A percentile compares a stretch with the other conserved stretches of the same genome.
phyloP scores from a whole-genome alignment of 768 basidiomycete species.

The Russula sp. region DNA sequence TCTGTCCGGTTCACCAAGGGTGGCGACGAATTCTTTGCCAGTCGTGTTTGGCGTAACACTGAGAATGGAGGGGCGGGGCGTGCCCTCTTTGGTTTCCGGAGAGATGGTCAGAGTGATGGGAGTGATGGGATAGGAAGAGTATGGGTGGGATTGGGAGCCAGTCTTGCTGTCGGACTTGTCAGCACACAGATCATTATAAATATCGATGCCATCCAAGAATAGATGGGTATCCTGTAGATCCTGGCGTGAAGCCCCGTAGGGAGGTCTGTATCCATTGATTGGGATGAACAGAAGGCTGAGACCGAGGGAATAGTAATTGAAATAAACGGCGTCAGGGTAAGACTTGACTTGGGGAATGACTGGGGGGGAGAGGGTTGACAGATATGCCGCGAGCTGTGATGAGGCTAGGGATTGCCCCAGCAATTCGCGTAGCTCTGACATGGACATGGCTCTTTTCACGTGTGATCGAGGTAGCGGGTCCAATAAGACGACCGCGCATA shows the following conservation, averaged over 20 bases:
- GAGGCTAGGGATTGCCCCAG: constrained; percentile 49
- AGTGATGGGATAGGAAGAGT: constrained; percentile 47
- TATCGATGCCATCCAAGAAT: constrained; percentile 63
- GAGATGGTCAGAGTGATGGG: constrained; percentile 44
- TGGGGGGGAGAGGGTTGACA: constrained; percentile 29
- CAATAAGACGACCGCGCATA: neutral
- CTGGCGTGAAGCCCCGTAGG: constrained; percentile 36
- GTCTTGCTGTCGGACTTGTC: constrained; percentile 25
- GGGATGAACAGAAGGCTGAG: constrained; percentile 76
- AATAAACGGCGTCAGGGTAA: constrained; percentile 78
- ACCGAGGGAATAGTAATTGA: constrained; percentile 76
- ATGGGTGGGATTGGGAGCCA: constrained; percentile 39
- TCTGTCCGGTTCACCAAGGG: constrained; percentile 77
- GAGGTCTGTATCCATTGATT: constrained; percentile 53
- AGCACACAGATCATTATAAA: constrained; percentile 58
- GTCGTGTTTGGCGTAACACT: constrained; percentile 43
- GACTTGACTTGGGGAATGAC: constrained; percentile 61
- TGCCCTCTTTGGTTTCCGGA: constrained; percentile 21
- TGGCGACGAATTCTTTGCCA: constrained; percentile 70
- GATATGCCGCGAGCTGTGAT: constrained; percentile 35
- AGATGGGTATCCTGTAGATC: constrained; percentile 46
- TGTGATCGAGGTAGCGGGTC: neutral
- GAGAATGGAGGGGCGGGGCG: constrained; percentile 34
- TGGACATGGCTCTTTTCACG: neutral
- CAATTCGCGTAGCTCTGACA: constrained; percentile 30